Evolutionary conservation across 1,284 basidiomycete genomes (phyloP).

Genomic region (Puccinia triticina): DNA sequence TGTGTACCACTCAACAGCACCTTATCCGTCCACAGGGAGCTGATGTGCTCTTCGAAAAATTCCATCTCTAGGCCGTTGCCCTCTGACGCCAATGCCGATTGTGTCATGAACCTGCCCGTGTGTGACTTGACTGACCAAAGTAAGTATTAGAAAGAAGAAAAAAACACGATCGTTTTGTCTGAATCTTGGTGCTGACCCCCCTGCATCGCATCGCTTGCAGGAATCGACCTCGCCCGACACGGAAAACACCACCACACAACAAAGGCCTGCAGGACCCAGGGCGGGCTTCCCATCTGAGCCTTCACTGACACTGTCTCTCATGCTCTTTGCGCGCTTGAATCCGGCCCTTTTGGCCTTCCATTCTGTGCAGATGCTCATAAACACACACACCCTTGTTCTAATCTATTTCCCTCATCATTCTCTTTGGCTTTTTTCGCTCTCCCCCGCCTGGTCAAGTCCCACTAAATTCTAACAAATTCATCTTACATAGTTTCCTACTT

Average conservation of each 20-base stretch:
- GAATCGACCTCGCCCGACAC: constrained; percentile 35
- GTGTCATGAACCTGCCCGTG: constrained; percentile 42
- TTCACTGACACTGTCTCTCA: neutral
- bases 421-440: too few relatives aligned
- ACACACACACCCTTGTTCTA: too few relatives aligned
- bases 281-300: constrained; percentile 30
- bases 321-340: neutral
- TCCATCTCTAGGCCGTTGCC: constrained; percentile 26
- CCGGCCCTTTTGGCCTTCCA: neutral
- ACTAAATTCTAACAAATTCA: too few relatives aligned
- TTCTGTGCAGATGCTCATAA: too few relatives aligned
- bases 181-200: too few relatives aligned
- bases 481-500: too few relatives aligned
- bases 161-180: neutral
- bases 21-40: neutral
- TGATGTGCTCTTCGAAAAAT: too few relatives aligned
- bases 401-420: too few relatives aligned
- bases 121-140: constrained; percentile 39
- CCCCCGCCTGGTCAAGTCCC: too few relatives aligned
- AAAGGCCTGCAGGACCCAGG: constrained; percentile 39
- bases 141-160: constrained; percentile 2
- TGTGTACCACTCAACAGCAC: neutral
- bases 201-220: neutral
- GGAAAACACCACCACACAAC: constrained; percentile 23
- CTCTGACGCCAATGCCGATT: constrained; percentile 35